phyloP scores from a whole-genome alignment of 1,284 basidiomycete genomes.

The Trichosporon inkin region DNA sequence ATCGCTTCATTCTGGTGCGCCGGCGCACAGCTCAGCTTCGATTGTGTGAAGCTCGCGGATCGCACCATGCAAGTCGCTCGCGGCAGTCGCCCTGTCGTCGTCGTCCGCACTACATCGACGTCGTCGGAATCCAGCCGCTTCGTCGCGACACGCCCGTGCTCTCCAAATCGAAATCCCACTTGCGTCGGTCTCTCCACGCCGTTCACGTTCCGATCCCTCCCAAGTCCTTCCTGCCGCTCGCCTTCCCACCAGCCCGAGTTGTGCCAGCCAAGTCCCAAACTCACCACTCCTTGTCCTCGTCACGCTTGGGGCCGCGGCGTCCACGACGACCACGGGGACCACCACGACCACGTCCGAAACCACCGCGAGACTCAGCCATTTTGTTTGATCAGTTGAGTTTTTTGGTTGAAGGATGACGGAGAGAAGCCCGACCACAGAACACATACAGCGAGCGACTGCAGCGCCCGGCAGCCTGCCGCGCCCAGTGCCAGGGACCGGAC shows the following conservation, averaged over 20 bases:
- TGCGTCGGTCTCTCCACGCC: background rate
- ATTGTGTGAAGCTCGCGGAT: too few relatives aligned
- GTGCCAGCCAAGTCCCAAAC: slow-evolving; percentile 40
- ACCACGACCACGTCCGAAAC: slow-evolving; percentile 72
- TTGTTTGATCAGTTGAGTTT: slow-evolving; percentile 17
- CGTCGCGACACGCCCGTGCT: background rate
- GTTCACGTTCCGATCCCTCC: background rate
- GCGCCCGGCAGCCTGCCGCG: background rate
- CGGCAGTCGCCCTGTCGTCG: too few relatives aligned
- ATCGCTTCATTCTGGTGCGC: too few relatives aligned
- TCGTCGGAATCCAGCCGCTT: too few relatives aligned
- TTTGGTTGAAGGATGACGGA: slow-evolving; percentile 15
- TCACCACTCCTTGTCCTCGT: slow-evolving; percentile 99
- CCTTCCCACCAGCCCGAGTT: background rate
- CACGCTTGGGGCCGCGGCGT: slow-evolving; percentile 93
- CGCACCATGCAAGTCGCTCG: too few relatives aligned
- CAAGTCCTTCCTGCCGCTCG: background rate
- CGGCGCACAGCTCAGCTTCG: too few relatives aligned
- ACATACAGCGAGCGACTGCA: background rate
- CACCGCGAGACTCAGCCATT: slow-evolving; percentile 51
- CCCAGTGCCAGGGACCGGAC: background rate
- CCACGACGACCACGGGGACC: slow-evolving; percentile 82
- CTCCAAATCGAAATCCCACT: background rate
- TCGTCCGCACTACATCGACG: too few relatives aligned
- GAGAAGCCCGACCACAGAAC: background rate